Conservation (phyloP, 2,329 filamentous ascomycete genomes). For the Ophiosphaerella korrae region DNA sequence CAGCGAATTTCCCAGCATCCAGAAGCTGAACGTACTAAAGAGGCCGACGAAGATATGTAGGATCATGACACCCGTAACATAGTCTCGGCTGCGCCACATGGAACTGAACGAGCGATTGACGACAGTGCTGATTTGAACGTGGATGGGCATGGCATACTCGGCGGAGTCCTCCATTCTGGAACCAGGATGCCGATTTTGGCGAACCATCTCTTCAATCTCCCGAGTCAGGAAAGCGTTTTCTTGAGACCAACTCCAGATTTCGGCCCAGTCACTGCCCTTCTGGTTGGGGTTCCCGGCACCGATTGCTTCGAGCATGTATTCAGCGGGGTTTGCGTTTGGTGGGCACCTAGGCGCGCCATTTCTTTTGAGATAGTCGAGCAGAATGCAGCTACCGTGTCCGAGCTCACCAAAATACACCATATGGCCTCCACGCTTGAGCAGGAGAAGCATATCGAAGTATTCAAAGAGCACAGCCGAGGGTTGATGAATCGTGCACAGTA, state of each 20-base stretch:
- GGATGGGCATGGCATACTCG: neutral
- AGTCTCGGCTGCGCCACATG: conserved; percentile 12
- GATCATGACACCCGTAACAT: conserved; percentile 33
- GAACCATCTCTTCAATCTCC: neutral
- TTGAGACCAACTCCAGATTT: neutral
- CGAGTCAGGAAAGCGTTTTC: conserved; percentile 12
- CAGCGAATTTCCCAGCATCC: conserved; percentile 28
- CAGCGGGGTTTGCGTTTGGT: conserved; percentile 73
- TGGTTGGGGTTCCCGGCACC: neutral
- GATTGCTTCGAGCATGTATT: conserved; percentile 68
- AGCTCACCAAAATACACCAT: conserved; percentile 82
- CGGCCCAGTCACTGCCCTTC: neutral
- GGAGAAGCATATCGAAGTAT: conserved; percentile 78
- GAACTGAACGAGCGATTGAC: conserved; percentile 1
- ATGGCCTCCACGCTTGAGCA: conserved; percentile 72
- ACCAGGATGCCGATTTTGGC: neutral
- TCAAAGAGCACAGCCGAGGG: conserved; percentile 80
- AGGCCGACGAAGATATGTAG: conserved; percentile 31
- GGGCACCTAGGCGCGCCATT: conserved; percentile 69
- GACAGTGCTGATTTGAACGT: neutral
- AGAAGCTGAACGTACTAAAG: conserved; percentile 37
- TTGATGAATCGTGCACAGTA: conserved; percentile 4
- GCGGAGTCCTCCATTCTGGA: neutral
- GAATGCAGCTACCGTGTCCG: conserved; percentile 66
- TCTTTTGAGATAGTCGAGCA: conserved; percentile 75